A percentile compares a stretch with the other conserved stretches of the same genome.
Conservation (phyloP, 352 stramenopile species). For the Phytopythium aichiense region DNA sequence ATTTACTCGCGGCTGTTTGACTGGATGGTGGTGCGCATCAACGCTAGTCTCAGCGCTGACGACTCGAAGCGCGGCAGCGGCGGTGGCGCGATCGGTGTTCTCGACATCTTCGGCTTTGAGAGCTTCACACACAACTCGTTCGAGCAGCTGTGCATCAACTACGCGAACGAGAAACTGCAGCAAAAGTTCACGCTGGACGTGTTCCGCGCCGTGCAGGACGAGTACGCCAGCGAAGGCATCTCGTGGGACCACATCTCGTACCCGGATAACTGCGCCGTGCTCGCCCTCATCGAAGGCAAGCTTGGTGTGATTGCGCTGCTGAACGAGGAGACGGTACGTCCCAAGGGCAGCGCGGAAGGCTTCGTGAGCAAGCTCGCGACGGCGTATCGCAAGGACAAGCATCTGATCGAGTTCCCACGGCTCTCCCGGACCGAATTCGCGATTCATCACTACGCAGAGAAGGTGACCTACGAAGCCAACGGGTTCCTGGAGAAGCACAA, state of each 20-base stretch:
- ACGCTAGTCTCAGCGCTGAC: conserved; percentile 51
- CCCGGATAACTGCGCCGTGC: conserved; percentile 70
- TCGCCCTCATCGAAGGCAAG: conserved; percentile 70
- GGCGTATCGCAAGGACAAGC: conserved; percentile 46
- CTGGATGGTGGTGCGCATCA: conserved; percentile 92
- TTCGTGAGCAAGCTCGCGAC: conserved; percentile 61
- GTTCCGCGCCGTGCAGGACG: conserved; percentile 59
- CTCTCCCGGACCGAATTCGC: conserved; percentile 85
- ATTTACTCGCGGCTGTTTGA: conserved; percentile 96
- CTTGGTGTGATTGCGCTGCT: conserved; percentile 79
- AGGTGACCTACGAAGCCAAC: conserved; percentile 87
- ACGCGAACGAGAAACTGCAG: conserved; percentile 92
- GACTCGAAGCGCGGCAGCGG: not conserved
- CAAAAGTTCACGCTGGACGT: conserved; percentile 84
- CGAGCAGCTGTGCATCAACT: conserved; percentile 96
- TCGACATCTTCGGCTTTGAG: conserved; percentile 91
- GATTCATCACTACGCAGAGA: conserved; percentile 92
- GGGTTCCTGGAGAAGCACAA: conserved; percentile 96
- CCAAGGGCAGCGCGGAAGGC: conserved; percentile 60
- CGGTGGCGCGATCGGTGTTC: conserved; percentile 59
- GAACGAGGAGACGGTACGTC: conserved; percentile 83
- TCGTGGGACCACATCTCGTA: conserved; percentile 81
- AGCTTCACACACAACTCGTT: conserved; percentile 89
- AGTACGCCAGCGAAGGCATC: conserved; percentile 67
- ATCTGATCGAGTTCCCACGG: conserved; percentile 63